Base-by-base conservation (phyloP, 352 stramenopile genomes). In the Plasmopara halstedii region DNA sequence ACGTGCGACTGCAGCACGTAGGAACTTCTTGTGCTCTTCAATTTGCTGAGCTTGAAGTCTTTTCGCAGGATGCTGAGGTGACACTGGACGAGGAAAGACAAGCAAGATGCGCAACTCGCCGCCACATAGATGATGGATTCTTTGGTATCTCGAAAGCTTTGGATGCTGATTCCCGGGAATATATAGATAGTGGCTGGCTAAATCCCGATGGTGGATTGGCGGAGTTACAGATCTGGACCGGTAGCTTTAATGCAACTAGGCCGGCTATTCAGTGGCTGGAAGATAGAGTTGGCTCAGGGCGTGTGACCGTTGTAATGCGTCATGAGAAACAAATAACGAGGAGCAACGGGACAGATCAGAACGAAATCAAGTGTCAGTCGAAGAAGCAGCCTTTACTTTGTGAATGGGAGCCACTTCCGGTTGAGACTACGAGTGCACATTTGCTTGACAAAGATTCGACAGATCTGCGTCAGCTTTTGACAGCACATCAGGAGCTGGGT, bases 41-140 rank as follows among this genome's bases (percentile, higher is more conserved):
- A 38, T 85, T 90, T 56, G 73, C 75, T 3, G 71, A 90, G 44
- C 21, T 90, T 0, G 58, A 90, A 53, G 64, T 86, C 17, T 64
- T 88, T 29, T 35, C 53, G 2, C 53, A 55, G 29, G 53, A 64
- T 42, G 1, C 29, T 25, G 26, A 22, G 17, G 14, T n/a, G 3
- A 19, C 22, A 32, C 21, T 32, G 25, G 38, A 48, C 6, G 18
- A 55, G 17, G 14, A 29, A 17, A n/a, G 15, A 7, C 43, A 25
- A 18, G 8, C 39, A 6, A 23, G 37, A 9, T 48, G 23, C 18
- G 2, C n/a, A n/a, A 45, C 10, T 9, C 31, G 19, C 18, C 9
- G 53, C 22, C 43, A 67, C 25, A 26, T 50, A 4, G 53, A 64
- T n/a, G 79, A 88, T 47, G 76, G 79, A 13, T 73, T 85, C 25